phyloP scores from a whole-genome alignment of 768 basidiomycete genomes.

The Collybiopsis luxurians region DNA sequence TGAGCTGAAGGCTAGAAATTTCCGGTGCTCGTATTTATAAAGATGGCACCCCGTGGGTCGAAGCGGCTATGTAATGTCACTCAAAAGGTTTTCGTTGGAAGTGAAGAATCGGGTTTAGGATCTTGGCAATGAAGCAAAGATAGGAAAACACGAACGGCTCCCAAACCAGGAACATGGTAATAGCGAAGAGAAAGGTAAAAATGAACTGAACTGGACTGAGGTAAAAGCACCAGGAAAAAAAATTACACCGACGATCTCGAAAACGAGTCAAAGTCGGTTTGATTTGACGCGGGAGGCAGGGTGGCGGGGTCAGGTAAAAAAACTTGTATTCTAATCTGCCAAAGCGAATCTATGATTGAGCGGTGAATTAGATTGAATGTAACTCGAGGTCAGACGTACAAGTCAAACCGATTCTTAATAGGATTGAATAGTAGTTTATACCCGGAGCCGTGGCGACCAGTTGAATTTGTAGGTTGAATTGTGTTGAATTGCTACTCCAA shows the following conservation, averaged over 20 bases:
- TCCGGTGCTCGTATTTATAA: conserved; percentile 6
- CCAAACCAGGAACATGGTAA: too few species aligned
- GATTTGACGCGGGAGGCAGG: background rate
- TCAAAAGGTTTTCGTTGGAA: background rate
- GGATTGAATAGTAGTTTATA: too few species aligned
- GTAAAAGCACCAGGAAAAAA: too few species aligned
- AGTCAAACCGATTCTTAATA: too few species aligned
- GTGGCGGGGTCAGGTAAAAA: background rate
- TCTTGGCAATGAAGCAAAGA: background rate
- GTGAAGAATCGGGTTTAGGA: conserved; percentile 1
- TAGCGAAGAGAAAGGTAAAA: background rate
- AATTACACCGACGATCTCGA: too few species aligned
- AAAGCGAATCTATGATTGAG: background rate
- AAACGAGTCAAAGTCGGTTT: too few species aligned
- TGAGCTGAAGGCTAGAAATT: background rate
- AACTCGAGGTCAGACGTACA: too few species aligned
- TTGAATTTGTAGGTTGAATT: too few species aligned
- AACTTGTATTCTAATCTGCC: background rate
- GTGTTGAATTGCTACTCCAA: too few species aligned
- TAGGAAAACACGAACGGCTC: background rate
- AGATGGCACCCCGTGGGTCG: conserved; percentile 3
- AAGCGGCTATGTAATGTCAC: conserved; percentile 1
- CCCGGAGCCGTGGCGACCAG: too few species aligned
- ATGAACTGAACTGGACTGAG: too few species aligned
- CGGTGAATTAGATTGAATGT: too few species aligned